phyloP scores from a whole-genome alignment of 352 stramenopile genomes.

The Globisporangium solare region DNA sequence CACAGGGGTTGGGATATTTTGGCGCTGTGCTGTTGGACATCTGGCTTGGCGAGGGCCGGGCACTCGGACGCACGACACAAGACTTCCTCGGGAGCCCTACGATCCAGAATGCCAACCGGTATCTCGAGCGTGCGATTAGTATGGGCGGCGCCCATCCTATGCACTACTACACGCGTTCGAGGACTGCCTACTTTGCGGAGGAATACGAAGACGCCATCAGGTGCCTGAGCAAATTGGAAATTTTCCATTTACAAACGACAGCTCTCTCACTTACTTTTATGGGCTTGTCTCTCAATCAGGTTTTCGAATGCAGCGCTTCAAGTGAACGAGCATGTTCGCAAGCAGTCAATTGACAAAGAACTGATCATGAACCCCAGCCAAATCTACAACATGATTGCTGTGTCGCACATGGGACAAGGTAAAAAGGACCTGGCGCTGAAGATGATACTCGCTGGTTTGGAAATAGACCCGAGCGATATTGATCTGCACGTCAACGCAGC shows the following conservation, averaged over 20 bases:
- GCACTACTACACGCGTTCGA: conserved; percentile 36
- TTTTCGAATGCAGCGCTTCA: conserved; percentile 26
- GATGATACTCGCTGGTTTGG: conserved; percentile 29
- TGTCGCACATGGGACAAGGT: conserved; percentile 21
- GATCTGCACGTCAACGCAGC: conserved; percentile 49
- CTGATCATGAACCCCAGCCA: conserved; percentile 23
- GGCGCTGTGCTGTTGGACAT: conserved; percentile 29
- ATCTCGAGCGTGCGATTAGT: conserved; percentile 32
- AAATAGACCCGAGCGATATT: conserved; percentile 27
- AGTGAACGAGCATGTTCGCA: conserved; percentile 27
- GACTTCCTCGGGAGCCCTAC: conserved; percentile 28
- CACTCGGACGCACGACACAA: not conserved
- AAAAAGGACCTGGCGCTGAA: conserved; percentile 25
- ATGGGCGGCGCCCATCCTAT: conserved; percentile 24
- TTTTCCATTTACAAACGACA: not conserved
- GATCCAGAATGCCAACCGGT: conserved; percentile 16
- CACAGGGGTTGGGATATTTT: conserved; percentile 30
- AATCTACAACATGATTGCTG: conserved; percentile 52
- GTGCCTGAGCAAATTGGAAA: conserved; percentile 1
- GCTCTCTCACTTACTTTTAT: not conserved
- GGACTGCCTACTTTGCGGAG: conserved; percentile 26
- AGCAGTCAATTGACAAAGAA: conserved; percentile 34
- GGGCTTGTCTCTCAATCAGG: not conserved
- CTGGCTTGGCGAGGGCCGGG: conserved; percentile 22
- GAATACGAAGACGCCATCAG: conserved; percentile 32